Conservation (phyloP, 305 asterid species). For the Fraxinus floribunda region DNA sequence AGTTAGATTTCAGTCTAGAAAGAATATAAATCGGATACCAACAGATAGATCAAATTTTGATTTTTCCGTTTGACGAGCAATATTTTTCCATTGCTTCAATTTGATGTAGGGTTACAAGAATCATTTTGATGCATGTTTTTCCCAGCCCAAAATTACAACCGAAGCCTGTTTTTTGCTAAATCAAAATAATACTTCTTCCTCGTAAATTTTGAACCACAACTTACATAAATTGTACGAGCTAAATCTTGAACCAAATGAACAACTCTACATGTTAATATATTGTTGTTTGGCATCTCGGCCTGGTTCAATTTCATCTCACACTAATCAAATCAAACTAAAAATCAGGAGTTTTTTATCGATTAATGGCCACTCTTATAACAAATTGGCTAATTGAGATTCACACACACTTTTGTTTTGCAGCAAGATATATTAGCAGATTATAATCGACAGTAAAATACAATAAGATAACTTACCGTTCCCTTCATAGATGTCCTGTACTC, state of each 20-base stretch:
- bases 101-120: not conserved
- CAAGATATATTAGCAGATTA: not conserved
- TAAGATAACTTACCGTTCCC: constrained; percentile 50
- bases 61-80: not conserved
- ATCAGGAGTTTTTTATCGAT: not conserved
- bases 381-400: not conserved
- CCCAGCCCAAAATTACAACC: not conserved
- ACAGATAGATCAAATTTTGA: not conserved
- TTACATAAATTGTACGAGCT: not conserved
- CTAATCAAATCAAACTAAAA: not conserved
- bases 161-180: not conserved
- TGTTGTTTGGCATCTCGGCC: not conserved
- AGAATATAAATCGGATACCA: not conserved
- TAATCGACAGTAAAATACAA: not conserved
- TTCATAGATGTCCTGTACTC: constrained; percentile 68
- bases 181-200: not conserved
- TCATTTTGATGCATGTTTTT: not conserved
- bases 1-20: not conserved
- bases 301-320: not conserved
- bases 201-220: not conserved
- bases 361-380: not conserved
- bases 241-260: not conserved
- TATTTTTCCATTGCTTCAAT: not conserved
- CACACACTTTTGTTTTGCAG: not conserved
- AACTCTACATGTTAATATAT: not conserved